Conservation (phyloP, 1,284 basidiomycete genomes). For the Ustilago cynodontis region DNA sequence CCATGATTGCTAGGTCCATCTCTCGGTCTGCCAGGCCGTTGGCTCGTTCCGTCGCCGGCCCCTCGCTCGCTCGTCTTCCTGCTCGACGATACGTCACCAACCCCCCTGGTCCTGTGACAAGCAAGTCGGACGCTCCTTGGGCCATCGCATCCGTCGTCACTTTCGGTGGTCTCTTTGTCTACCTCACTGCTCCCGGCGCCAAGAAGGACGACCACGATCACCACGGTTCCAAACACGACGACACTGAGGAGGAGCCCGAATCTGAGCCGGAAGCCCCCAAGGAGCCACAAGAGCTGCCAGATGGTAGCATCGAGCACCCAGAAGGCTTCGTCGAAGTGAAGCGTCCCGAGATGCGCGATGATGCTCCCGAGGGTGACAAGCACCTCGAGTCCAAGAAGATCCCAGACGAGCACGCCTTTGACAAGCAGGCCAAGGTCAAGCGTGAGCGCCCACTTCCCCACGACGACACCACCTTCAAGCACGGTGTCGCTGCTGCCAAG, state of each 20-base stretch:
- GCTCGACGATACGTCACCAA: slow-evolving; percentile 31
- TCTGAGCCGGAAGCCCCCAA: slow-evolving; percentile 28
- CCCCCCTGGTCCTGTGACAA: slow-evolving; percentile 8
- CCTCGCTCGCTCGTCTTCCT: slow-evolving; percentile 24
- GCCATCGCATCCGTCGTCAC: slow-evolving; percentile 52
- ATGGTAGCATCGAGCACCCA: slow-evolving; percentile 54
- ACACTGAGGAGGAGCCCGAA: slow-evolving; percentile 17
- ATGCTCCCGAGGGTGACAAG: slow-evolving; percentile 52
- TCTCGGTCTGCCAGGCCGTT: slow-evolving; percentile 33
- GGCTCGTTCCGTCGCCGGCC: slow-evolving; percentile 22
- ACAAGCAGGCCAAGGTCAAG: slow-evolving; percentile 47
- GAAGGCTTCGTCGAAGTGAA: slow-evolving; percentile 54
- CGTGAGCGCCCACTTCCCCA: slow-evolving; percentile 28
- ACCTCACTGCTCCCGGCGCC: slow-evolving; percentile 48
- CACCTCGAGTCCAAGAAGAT: slow-evolving; percentile 40
- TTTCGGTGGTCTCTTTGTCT: slow-evolving; percentile 57
- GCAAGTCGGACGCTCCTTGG: slow-evolving; percentile 51
- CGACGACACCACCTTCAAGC: slow-evolving; percentile 54
- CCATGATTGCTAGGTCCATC: slow-evolving; percentile 38
- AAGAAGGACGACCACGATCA: slow-evolving; percentile 32
- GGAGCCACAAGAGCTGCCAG: slow-evolving; percentile 47
- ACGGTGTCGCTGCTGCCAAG: slow-evolving; percentile 52
- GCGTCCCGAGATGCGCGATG: slow-evolving; percentile 41
- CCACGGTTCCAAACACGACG: slow-evolving; percentile 33
- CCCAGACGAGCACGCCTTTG: slow-evolving; percentile 44